Evolutionary conservation across 2,329 filamentous ascomycete species (phyloP).

Genomic region (Pestalotiopsis sp.): DNA sequence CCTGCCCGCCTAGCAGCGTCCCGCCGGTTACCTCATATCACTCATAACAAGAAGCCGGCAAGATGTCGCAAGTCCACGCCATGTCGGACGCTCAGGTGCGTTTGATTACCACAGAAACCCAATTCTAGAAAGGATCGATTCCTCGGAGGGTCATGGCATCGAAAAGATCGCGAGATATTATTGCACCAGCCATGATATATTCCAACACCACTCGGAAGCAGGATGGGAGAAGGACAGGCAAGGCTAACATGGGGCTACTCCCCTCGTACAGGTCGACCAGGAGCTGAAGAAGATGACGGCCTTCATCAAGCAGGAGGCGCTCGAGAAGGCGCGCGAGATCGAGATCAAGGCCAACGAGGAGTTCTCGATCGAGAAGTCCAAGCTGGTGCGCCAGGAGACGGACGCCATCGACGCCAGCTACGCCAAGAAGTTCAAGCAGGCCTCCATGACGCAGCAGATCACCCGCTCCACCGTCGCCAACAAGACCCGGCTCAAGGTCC

Average conservation of each 20-base stretch:
- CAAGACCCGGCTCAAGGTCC: constrained; percentile 89
- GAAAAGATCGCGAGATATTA: not conserved
- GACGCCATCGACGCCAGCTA: constrained; percentile 89
- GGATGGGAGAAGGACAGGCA: constrained; percentile 19
- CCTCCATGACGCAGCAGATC: constrained; percentile 98
- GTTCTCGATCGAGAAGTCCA: constrained; percentile 98
- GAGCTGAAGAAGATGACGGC: constrained; percentile 99
- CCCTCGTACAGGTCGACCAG: constrained; percentile 74
- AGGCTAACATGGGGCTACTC: constrained; percentile 4
- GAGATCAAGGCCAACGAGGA: constrained; percentile 98
- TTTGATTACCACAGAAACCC: constrained; percentile 14
- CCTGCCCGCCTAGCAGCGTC: constrained; percentile 1
- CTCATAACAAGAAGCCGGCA: constrained; percentile 42
- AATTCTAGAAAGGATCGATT: not conserved
- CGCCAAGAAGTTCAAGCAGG: constrained; percentile 99
- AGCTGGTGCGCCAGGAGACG: constrained; percentile 95
- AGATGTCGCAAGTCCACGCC: constrained; percentile 90
- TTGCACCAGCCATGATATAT: not conserved
- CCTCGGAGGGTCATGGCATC: not conserved
- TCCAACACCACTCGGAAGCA: not conserved
- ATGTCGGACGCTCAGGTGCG: constrained; percentile 96
- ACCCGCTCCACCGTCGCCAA: constrained; percentile 95
- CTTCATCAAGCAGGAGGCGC: constrained; percentile 98
- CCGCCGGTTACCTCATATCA: constrained; percentile 17
- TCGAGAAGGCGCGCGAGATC: constrained; percentile 96